These are phyloP conservation scores for Rubroboletus satanas DNA, from an alignment of 768 basidiomycete species.

Conservation along the genomic window DNA sequence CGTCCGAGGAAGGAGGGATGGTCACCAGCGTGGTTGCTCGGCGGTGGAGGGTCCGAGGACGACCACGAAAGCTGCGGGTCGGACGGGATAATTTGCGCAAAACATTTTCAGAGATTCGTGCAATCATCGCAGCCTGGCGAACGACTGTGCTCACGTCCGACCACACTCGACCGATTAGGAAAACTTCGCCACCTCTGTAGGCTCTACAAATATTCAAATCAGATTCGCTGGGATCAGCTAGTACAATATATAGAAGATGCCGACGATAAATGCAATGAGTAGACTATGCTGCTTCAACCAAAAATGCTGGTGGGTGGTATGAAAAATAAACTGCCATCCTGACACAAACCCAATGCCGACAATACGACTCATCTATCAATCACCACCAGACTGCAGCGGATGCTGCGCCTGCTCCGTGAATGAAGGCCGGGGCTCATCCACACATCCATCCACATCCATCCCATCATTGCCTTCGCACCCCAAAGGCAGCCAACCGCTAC, in stretches of 20 bases:
- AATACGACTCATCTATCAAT: conserved; percentile 4
- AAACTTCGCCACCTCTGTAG: neutral
- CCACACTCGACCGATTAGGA: conserved; percentile 14
- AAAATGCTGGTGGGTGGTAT: conserved; percentile 32
- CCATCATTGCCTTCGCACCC: conserved; percentile 1
- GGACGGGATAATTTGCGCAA: conserved; percentile 35
- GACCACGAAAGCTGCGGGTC: conserved; percentile 41
- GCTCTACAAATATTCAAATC: neutral
- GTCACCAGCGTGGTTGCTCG: conserved; percentile 40
- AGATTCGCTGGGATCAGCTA: neutral
- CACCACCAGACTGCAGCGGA: conserved; percentile 8
- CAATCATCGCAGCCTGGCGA: conserved; percentile 31
- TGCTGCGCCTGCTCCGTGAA: conserved; percentile 15
- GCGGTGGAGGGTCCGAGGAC: conserved; percentile 19
- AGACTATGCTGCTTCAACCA: conserved; percentile 27
- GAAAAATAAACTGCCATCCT: conserved; percentile 16
- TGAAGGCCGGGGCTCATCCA: conserved; percentile 15
- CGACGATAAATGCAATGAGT: conserved; percentile 27
- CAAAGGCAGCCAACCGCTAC: conserved; percentile 5
- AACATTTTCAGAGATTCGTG: conserved; percentile 38
- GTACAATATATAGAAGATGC: conserved; percentile 18
- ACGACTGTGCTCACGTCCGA: neutral
- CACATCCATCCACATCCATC: conserved; percentile 25
- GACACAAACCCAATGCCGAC: conserved; percentile 10
- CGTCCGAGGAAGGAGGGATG: conserved; percentile 61